phyloP scores from a whole-genome alignment of 179 eudicot genomes.

The Amaranthus tricolor region DNA sequence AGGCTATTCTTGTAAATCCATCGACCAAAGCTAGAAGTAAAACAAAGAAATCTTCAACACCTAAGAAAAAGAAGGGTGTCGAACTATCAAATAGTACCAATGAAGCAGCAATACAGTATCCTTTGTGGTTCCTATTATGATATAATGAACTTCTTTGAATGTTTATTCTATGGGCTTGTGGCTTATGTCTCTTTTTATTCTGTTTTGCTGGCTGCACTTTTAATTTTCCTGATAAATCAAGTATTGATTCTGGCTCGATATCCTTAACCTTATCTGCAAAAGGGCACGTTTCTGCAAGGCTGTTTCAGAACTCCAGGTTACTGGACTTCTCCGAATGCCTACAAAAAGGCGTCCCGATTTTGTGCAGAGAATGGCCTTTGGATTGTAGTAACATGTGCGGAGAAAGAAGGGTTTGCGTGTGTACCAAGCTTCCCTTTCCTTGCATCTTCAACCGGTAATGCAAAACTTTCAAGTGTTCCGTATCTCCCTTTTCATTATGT shows the following conservation, averaged over 20 bases:
- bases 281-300: constrained; percentile 93
- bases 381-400: constrained; percentile 32
- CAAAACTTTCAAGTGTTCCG: background rate
- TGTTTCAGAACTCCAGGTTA: constrained; percentile 77
- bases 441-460: background rate
- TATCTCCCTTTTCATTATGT: background rate
- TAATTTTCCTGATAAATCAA: background rate
- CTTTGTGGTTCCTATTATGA: constrained; percentile 28
- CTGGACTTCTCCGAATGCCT: constrained; percentile 88
- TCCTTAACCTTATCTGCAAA: constrained; percentile 41
- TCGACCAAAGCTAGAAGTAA: constrained; percentile 40
- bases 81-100: constrained; percentile 33
- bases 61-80: constrained; percentile 57
- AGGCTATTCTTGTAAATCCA: constrained; percentile 39
- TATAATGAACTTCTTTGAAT: background rate
- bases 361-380: constrained; percentile 89
- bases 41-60: constrained; percentile 54
- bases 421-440: background rate
- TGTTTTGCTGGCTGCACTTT: background rate
- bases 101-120: constrained; percentile 85
- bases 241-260: constrained; percentile 6
- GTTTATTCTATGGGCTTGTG: background rate
- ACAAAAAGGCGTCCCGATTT: constrained; percentile 90
- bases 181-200: background rate
- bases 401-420: background rate